Evolutionary conservation across 441 rosid genomes (phyloP), one percentile per base, ranked within the genome.

Genomic region (Lepidium campestre): DNA sequence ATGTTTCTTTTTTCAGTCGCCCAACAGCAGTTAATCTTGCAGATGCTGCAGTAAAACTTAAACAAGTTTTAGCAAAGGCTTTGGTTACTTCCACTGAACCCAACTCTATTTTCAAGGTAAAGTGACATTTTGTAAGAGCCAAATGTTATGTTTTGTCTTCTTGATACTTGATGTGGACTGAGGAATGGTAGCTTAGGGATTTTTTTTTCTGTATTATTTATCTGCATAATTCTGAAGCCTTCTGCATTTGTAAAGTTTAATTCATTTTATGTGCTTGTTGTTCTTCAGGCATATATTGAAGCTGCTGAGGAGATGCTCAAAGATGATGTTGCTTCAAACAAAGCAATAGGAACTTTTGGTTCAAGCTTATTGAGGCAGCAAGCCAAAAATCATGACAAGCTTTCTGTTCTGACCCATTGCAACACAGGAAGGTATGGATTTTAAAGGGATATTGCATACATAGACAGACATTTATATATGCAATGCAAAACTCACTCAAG

Each of bases 21-120:
- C 96, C 97, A 46, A 93, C 97, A 7, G 96, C 96, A 0, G 96
- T 93, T 62, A 93, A 90, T 83, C 95, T 93, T 57, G 86, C 91
- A 3, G 97, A 87, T 86, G 98, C 98, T 75, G 87, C 95, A 18
- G 63, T 78, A 17, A 87, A 90, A 68, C 93, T 93, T 71, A 87
- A 81, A 74, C 81, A 80, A 47, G 75, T 89, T 60, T 40, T 86
- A 72, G 42, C 73, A 32, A 80, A 78, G 23, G 85, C 80, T 34
- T 77, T 78, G 57, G 73, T 73, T 45, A 39, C 71, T 62, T 57
- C 81, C 47, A 56, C 65, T 5, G 85, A 79, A 35, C 72, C 88
- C 7, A 73, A 32, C 15, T 64, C 32, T 56, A 80, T 93, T 59
- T 90, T 90, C 63, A 83, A 82, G 90, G 97, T 90, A 68, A 41